Evolutionary conservation across 768 basidiomycete genomes (phyloP), one percentile per base, ranked within the genome.

Genomic region (Leucosporidium yakuticum): DNA sequence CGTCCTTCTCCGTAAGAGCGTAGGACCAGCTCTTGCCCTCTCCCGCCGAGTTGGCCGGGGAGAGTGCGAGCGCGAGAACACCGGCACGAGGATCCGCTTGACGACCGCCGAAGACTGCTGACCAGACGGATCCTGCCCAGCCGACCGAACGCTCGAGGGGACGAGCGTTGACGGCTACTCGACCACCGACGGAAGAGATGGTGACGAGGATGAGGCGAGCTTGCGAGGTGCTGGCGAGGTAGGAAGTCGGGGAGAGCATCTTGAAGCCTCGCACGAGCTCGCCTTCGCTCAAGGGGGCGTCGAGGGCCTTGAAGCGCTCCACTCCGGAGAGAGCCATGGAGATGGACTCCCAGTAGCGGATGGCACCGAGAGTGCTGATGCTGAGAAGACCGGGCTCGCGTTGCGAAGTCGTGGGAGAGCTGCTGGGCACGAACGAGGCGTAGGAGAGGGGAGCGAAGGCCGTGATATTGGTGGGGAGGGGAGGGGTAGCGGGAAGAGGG

Each of bases 361-460:
- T 80, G 70, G 86, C 81, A 6, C 93, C 93, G 0, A 83, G 79
- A 9, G 84, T 80, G 12, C 88, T 88, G 60, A 90, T 80, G 61
- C 94, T 83, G 53, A 96, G 85, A 49, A 95, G 84, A 31, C 92
- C 92, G 4, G 93, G 93, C 79, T 97, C 93, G 51, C 89, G 85
- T 19, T 84, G 82, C 6, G 56, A 21, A 44, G 62, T 17, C 20
- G 53, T 48, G 8, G 66, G 51, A 2, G 51, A 44, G 59, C 15
- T 47, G 34, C 67, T 50, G 61, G 71, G 70, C 11, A 74, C 70
- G 57, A 74, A 75, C 21, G 77, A 68, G 14, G 77, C 73, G 57
- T 76, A 74, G 20, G 78, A 67, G 21, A 77, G 73, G 2, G 78
- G 78, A 0, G 77, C 72, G 27, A 49, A 68, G 39, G 69, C 74